These are phyloP conservation scores for Agapanthus africanus DNA, from an alignment of 106 monocot genomes.

Conservation along the genomic window DNA sequence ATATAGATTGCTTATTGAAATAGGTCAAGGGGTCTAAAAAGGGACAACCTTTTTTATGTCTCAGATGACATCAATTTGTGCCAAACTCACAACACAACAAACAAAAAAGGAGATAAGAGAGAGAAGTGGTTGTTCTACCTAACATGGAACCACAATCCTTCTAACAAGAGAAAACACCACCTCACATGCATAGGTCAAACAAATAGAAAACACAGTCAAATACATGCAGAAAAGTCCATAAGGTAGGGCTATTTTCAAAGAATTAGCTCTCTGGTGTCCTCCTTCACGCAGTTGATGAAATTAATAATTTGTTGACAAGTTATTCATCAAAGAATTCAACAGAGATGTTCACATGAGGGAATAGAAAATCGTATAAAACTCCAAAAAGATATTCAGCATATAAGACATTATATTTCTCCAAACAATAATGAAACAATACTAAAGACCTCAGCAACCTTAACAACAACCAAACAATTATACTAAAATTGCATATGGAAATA, in stretches of 20 bases:
- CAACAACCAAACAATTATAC: not conserved
- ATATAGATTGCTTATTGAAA: not conserved
- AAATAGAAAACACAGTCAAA: constrained; percentile 8
- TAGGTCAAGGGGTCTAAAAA: constrained; percentile 5
- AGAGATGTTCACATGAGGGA: no score
- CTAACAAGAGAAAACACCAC: not conserved
- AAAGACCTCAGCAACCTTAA: not conserved
- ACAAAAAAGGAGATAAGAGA: not conserved
- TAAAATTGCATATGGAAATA: not conserved
- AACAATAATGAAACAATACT: not conserved
- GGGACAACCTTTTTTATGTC: not conserved
- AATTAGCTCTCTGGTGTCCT: not conserved
- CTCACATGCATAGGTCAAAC: not conserved
- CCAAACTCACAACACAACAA: constrained; percentile 3
- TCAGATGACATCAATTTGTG: constrained; percentile 2
- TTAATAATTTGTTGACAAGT: not conserved
- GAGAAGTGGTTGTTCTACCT: not conserved
- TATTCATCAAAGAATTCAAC: not conserved
- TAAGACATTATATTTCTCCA: not conserved
- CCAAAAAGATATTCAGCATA: no score
- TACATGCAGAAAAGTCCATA: not conserved
- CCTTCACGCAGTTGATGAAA: not conserved
- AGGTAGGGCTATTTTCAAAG: not conserved
- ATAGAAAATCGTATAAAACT: no score
- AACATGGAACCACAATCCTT: not conserved